Evolutionary conservation across 768 basidiomycete genomes (phyloP), one percentile per base, ranked within the genome.

Genomic region (Galerina marginata): DNA sequence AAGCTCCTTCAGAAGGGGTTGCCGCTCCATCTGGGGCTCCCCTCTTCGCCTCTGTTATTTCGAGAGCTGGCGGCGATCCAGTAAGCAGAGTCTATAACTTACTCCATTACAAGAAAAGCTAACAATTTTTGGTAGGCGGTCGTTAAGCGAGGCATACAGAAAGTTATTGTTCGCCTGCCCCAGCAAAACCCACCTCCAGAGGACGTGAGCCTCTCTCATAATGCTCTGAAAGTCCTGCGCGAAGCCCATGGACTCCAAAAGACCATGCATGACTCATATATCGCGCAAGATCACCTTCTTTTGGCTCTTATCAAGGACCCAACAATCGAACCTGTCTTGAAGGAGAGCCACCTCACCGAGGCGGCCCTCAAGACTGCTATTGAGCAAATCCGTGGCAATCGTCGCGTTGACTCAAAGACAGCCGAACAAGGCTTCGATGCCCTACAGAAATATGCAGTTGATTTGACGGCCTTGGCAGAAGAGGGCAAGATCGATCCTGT

Each of bases 401-500:
- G 91, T 62, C 83, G 93, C 26, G 87, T 97, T 4, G 95, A 98
- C 67, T 89, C 85, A 62, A 92, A 85, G 72, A 87, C 85, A 16
- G 94, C 96, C 0, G 96, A 99, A 70, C 87, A 92, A 64, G 94
- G 93, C 29, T 98, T 97, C 65, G 95, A 98, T 61, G 96, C 96
- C 1, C 78, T 98, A 33, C 84, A 86, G 63, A 97, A 97, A 75
- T 94, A 93, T 69, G 92, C 92, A 1, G 76, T 90, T 12, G 94
- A 97, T 72, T 77, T 96, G 48, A 97, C 95, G 0, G 81, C 91
- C 3, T 80, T 96, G 2, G 95, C 95, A 33, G 89, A 90, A 71
- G 92, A 93, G 71, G 95, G 95, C 12, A 96, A 96, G 73, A 86
- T 96, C n/a, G 95, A 97, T 72, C 95, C 95, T 3, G 92, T 95